Evolutionary conservation across 2,329 filamentous ascomycete species (phyloP), one percentile per base, ranked within the genome.

Genomic region (Fusarium secorum): DNA sequence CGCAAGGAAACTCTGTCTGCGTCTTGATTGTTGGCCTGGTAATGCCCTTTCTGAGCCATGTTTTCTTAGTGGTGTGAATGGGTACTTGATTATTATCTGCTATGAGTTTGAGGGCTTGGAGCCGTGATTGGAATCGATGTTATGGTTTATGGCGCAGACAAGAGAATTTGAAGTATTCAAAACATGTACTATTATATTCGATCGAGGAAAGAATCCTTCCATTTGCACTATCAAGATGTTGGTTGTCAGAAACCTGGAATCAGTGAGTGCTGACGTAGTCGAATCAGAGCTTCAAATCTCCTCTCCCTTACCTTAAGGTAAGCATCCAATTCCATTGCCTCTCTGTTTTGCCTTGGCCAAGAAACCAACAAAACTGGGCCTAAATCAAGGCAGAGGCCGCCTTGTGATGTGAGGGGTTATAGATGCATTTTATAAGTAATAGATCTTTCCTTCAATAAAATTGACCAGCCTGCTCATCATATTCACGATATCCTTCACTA

Each of bases 301-400:
- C 18, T 22, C 28, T 48, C n/a, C 28, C 45, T 32, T 32, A 48
- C 45, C 20, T 18, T 30, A 11, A 13, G 35, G 38, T 41, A 41
- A 39, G 41, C 22, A 42, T 42, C 22, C 22, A 44, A 26, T 44
- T 44, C 17, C 30, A 26, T 45, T 32, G 46, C 51, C 32, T 48
- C 32, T 48, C 48, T 33, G 14, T 36, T 46, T 39, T 55, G 33
- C 32, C 41, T 51, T 48, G 30, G 65, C 60, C 54, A 60, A 56
- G 55, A 56, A 56, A 28, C 44, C 42, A 70, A 55, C 62, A 72
- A 72, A 72, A 70, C 35, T 66, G 58, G 61, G 69, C 65, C 62
- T 55, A 54, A 68, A 70, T 58, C 69, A 70, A 55, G 65, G 65
- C 46, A 48, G 45, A 70, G 32, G 48, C 45, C 55, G 15, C 11